Percentiles rank a stretch among this genome's conserved stretches.
Conservation (phyloP, 2,329 filamentous ascomycete genomes). For the Rutstroemia sp. region DNA sequence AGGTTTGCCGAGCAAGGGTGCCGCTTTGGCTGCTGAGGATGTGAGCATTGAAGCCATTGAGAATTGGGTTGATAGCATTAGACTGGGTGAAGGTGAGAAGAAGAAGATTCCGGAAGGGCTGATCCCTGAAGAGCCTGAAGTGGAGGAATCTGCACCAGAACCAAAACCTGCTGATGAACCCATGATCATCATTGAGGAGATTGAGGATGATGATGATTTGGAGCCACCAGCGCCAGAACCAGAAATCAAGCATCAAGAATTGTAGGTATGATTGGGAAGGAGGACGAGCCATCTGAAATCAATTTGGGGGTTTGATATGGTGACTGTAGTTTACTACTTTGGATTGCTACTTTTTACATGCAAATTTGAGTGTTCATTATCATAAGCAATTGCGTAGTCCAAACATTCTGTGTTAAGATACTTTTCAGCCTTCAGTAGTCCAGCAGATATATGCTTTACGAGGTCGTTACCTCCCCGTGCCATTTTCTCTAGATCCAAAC, state of each 20-base stretch:
- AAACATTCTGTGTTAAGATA: not conserved
- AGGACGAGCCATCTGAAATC: not conserved
- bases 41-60: slow-evolving; percentile 60
- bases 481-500: not conserved
- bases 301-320: not conserved
- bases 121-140: slow-evolving; percentile 36
- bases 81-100: slow-evolving; percentile 80
- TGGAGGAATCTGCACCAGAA: slow-evolving; percentile 28
- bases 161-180: slow-evolving; percentile 12
- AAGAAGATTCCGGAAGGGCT: slow-evolving; percentile 61
- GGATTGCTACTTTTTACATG: not conserved
- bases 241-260: slow-evolving; percentile 11
- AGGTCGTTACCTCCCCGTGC: not conserved
- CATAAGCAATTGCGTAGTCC: not conserved
- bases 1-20: slow-evolving; percentile 41
- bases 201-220: not conserved
- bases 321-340: no score
- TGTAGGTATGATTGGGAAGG: not conserved
- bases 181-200: not conserved
- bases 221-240: slow-evolving; percentile 4
- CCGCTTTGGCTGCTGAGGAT: slow-evolving; percentile 31
- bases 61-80: slow-evolving; percentile 83
- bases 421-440: not conserved
- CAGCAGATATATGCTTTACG: not conserved
- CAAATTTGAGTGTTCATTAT: not conserved